phyloP scores from a whole-genome alignment of 1,284 basidiomycete genomes.

The Xerocomus nothofagi region DNA sequence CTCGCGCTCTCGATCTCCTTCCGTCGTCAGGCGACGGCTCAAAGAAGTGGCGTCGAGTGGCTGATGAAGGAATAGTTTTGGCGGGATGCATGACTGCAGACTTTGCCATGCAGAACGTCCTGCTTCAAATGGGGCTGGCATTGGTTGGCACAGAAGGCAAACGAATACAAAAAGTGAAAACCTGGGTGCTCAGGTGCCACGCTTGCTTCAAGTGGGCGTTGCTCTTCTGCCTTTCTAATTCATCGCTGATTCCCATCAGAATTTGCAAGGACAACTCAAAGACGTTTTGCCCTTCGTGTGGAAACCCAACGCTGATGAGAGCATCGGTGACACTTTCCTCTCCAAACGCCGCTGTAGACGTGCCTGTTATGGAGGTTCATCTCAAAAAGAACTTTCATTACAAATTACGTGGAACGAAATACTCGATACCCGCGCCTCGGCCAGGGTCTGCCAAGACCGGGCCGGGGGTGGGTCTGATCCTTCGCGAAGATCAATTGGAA shows the following conservation, averaged over 20 bases:
- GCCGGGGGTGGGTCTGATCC: conserved; percentile 75
- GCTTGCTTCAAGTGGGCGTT: conserved; percentile 96
- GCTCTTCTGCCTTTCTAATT: neutral
- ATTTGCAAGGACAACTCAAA: conserved; percentile 95
- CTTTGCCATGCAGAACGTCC: conserved; percentile 98
- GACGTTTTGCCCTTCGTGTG: conserved; percentile 98
- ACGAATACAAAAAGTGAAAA: conserved; percentile 89
- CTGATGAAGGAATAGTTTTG: conserved; percentile 48
- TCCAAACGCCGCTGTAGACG: conserved; percentile 54
- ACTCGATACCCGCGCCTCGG: conserved; percentile 91
- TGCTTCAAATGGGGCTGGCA: conserved; percentile 92
- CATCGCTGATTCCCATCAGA: conserved; percentile 43
- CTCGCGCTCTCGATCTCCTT: conserved; percentile 79
- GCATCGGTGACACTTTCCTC: conserved; percentile 87
- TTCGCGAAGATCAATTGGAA: conserved; percentile 89
- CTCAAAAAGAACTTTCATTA: conserved; percentile 96
- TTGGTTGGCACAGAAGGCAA: conserved; percentile 92
- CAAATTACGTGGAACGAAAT: conserved; percentile 88
- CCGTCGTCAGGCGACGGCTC: conserved; percentile 45
- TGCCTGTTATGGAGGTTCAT: conserved; percentile 79
- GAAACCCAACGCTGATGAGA: conserved; percentile 88
- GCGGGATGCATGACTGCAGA: conserved; percentile 97
- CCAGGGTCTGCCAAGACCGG: conserved; percentile 86
- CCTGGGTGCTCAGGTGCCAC: conserved; percentile 96
- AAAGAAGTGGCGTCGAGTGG: conserved; percentile 42